Evolutionary conservation across 139 green algal species (phyloP), one percentile per base, ranked within the genome.

Genomic region (Pleodorina starrii): DNA sequence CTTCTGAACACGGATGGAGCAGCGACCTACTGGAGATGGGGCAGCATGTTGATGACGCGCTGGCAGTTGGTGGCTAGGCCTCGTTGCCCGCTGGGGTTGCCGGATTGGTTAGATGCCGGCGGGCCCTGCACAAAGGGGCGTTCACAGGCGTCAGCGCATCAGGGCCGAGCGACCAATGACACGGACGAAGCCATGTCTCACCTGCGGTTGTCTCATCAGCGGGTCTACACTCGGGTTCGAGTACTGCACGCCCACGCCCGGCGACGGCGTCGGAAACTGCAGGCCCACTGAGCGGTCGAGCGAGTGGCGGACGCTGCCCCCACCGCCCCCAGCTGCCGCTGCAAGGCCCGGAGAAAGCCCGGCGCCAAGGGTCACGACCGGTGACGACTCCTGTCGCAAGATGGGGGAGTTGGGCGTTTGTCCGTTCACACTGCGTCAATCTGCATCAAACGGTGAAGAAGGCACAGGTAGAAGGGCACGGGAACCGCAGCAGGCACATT

Each of bases 21-120:
- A n/a, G n/a, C n/a, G 29, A 73, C 68, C 4, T 25, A 76, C 68
- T 32, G 35, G 19, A 76, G 36, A n/a, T n/a, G 71, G 7, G 82
- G 82, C 43, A 88, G 66, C 63, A 80, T 88, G 5, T 79, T 5
- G 11, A 88, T 63, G 16, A 80, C 36, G 19, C 82, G 82, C 68
- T 51, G 66, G 82, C 82, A 88, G 25, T 79, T 63, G 6, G 44
- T 88, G 66, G 63, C 79, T n/a, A 88, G 40, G 11, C 82, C 82
- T 1, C 46, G 38, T 1, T 50, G 44, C 21, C 19, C 21, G 82
- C 82, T 88, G 32, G 16, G 63, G 17, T 16, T 69, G n/a, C 21
- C 25, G 1, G 60, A 77, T 35, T 50, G 44, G 16, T 1, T 32
- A 12, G 25, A 48, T 11, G 23, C 42, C 17, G 43, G 21, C 29